phyloP scores from a whole-genome alignment of 495 filamentous ascomycete genomes.

The Talaromyces ruber region DNA sequence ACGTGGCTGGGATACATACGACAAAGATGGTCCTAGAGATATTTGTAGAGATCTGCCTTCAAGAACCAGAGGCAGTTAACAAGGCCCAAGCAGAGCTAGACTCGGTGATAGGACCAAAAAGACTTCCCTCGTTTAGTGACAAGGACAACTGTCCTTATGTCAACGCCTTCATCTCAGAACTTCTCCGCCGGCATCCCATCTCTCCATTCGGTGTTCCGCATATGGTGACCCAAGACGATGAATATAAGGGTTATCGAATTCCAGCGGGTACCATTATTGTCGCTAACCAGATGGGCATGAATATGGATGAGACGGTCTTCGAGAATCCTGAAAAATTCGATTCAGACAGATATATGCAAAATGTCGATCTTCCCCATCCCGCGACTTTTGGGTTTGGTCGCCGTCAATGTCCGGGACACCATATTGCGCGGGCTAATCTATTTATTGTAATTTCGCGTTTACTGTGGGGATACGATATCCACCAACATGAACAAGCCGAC shows the following conservation, averaged over 20 bases:
- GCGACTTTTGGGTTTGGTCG: slow-evolving; percentile 23
- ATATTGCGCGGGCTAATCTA: slow-evolving; percentile 39
- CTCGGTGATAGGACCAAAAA: slow-evolving; percentile 7
- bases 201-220: slow-evolving; percentile 40
- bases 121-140: slow-evolving; percentile 14
- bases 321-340: slow-evolving; percentile 28
- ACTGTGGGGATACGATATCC: slow-evolving; percentile 47
- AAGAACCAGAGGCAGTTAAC: slow-evolving; percentile 26
- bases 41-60: slow-evolving; percentile 27
- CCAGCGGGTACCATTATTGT: slow-evolving; percentile 31
- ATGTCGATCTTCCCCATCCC: slow-evolving; percentile 10
- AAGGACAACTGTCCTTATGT: slow-evolving; percentile 22
- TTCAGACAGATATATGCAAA: slow-evolving; percentile 33
- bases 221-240: slow-evolving; percentile 38
- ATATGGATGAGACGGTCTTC: slow-evolving; percentile 28
- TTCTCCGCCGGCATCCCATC: slow-evolving; percentile 24
- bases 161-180: slow-evolving; percentile 22
- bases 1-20: slow-evolving; percentile 26
- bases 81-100: slow-evolving; percentile 41
- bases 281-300: slow-evolving; percentile 33
- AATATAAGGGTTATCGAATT: slow-evolving; percentile 38
- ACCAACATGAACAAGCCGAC: neutral
- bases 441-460: slow-evolving; percentile 36
- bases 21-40: slow-evolving; percentile 22
- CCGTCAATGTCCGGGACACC: slow-evolving; percentile 27